These are phyloP conservation scores for Ophiognomonia clavigignenti-juglandacearum DNA, from an alignment of 2,329 filamentous ascomycete genomes.

Conservation along the genomic window DNA sequence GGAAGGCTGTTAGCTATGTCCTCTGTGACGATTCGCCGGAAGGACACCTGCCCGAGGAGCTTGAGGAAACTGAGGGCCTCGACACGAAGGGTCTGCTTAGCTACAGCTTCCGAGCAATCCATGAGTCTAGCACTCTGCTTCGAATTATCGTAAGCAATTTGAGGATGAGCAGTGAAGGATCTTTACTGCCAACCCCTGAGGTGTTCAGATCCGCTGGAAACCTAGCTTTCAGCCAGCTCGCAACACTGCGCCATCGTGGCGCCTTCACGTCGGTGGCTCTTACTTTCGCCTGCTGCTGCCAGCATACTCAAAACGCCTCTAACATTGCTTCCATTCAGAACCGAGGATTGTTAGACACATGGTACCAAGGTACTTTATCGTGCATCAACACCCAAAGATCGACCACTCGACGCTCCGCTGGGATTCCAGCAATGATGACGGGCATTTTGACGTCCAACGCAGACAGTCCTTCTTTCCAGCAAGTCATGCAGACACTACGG, in stretches of 20 bases:
- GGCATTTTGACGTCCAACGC: conserved; percentile 70
- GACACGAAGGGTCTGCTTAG: conserved; percentile 87
- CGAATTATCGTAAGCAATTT: conserved; percentile 54
- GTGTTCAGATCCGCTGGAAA: conserved; percentile 65
- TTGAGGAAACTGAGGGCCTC: conserved; percentile 66
- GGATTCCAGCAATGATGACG: conserved; percentile 80
- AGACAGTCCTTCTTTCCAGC: conserved; percentile 54
- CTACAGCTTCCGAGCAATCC: conserved; percentile 92
- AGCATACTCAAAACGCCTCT: conserved; percentile 46
- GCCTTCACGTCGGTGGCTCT: conserved; percentile 91
- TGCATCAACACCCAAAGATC: conserved; percentile 73
- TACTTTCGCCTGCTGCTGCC: conserved; percentile 79
- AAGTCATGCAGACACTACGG: conserved; percentile 59
- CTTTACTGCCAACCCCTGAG: conserved; percentile 42
- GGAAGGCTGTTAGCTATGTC: conserved; percentile 69
- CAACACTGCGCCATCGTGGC: conserved; percentile 79
- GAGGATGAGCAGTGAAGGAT: conserved; percentile 40
- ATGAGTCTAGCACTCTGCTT: conserved; percentile 81
- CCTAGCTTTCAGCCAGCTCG: conserved; percentile 76
- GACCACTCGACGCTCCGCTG: conserved; percentile 85
- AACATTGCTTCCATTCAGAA: conserved; percentile 28
- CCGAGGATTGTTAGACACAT: conserved; percentile 52
- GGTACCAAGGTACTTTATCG: conserved; percentile 68
- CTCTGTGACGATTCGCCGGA: conserved; percentile 94
- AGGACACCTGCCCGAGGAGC: conserved; percentile 72